These are phyloP conservation scores for Setaria viridis DNA, from an alignment of 202 grass and related monocot species.

Conservation along the genomic window DNA sequence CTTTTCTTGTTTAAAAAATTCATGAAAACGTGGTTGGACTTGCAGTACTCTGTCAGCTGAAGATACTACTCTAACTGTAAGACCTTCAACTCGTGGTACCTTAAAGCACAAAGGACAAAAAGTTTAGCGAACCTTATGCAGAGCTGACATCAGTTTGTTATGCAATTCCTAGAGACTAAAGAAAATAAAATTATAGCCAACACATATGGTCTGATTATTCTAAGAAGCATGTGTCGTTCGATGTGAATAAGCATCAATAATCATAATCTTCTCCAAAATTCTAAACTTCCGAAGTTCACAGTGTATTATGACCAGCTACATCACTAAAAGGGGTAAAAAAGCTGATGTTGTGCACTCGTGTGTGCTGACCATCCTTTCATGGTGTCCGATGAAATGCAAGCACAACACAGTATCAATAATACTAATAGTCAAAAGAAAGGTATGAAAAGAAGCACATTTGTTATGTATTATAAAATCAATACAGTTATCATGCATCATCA, in stretches of 20 bases:
- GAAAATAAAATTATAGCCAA: slow-evolving; percentile 13
- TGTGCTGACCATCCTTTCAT: slow-evolving; percentile 11
- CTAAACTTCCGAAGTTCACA: background rate
- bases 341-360: background rate
- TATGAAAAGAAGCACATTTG: background rate
- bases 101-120: slow-evolving; percentile 55
- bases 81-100: slow-evolving; percentile 84
- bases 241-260: slow-evolving; percentile 26
- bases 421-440: slow-evolving; percentile 7
- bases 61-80: slow-evolving; percentile 89
- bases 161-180: slow-evolving; percentile 6
- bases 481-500: background rate
- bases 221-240: background rate
- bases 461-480: background rate
- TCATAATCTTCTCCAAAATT: background rate
- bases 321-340: background rate
- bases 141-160: slow-evolving; percentile 29
- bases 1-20: slow-evolving; percentile 79
- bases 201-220: slow-evolving; percentile 4
- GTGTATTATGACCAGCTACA: background rate
- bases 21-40: slow-evolving; percentile 68
- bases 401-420: background rate
- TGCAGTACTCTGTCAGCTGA: slow-evolving; percentile 70
- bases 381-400: slow-evolving; percentile 8
- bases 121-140: slow-evolving; percentile 37